Evolutionary conservation across 164 flowering plant species (phyloP).

Genomic region (Piper longum): DNA sequence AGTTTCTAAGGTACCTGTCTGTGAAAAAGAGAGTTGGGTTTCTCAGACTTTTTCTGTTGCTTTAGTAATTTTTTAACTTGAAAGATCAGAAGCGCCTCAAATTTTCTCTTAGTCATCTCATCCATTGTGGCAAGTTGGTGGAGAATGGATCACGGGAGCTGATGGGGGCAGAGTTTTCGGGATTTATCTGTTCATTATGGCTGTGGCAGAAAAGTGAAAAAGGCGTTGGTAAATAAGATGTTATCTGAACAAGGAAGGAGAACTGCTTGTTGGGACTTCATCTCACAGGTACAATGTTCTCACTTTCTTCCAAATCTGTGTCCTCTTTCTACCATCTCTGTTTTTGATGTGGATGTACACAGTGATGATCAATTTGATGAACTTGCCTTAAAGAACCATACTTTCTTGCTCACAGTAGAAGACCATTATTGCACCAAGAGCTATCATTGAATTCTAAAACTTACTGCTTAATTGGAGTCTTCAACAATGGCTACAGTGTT

Average conservation of each 20-base stretch:
- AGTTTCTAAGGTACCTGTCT: slow-evolving; percentile 27
- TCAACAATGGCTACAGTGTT: too few species aligned
- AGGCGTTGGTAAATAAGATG: slow-evolving; percentile 14
- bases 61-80: too few species aligned
- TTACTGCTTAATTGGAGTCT: too few species aligned
- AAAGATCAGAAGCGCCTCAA: too few species aligned
- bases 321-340: not conserved
- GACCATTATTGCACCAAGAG: too few species aligned
- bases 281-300: slow-evolving; percentile 17
- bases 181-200: not conserved
- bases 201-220: slow-evolving; percentile 17
- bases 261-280: slow-evolving; percentile 4
- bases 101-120: not conserved
- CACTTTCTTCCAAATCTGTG: not conserved
- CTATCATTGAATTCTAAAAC: too few species aligned
- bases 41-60: too few species aligned
- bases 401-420: not conserved
- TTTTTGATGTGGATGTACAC: not conserved
- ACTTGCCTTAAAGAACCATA: not conserved
- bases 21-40: too few species aligned
- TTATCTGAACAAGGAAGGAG: slow-evolving; percentile 15
- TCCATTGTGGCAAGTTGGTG: not conserved
- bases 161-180: slow-evolving; percentile 5
- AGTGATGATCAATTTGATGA: not conserved
- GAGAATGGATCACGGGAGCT: slow-evolving; percentile 9